Evolutionary conservation across 2,329 filamentous ascomycete genomes (phyloP), one percentile per base, ranked within the genome.

Genomic region (Alternaria sp.): DNA sequence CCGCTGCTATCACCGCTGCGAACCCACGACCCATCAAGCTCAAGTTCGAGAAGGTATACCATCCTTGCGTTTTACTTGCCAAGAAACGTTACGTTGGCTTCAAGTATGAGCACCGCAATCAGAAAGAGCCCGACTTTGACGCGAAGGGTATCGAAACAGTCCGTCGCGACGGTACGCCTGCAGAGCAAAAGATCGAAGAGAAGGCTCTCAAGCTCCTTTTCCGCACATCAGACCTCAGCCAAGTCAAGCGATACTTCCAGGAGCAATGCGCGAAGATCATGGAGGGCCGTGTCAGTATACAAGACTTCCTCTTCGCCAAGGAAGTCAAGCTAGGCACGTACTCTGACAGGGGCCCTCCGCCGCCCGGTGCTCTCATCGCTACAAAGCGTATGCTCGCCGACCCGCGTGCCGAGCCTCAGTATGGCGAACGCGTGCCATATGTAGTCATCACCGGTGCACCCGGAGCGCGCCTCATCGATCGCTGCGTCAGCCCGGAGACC

Each of bases 21-120:
- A 99, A 97, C 74, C 96, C 96, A 3, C 88, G 90, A 1, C 96
- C 96, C 0, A 85, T 99, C 69, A 98, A 97, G 80, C 90, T 99
- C 67, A 98, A 98, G 77, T 97, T 99, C 71, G 96, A 99, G 78
- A 99, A 99, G 73, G 95, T 99, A 2, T 99, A 99, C 79, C 92
- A 97, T 67, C 96, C 96, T 0, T 98, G 95, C 76, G 89, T 98
- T 0, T 85, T 99, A 5, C 86, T 99, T 0, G 93, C 96, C 17
- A 99, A 99, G 83, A 99, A 99, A 77, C 91, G 96, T 59, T 99
- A 99, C 72, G 96, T 98, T 5, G 96, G 96, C 6, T 97, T 97
- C 85, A 97, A 97, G 78, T 99, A 96, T 81, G 96, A 99, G 76
- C 88, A 85, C 68, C 87, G 87, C 40, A 84, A 86, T 15, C 96